Evolutionary conservation across 805 yeast species (phyloP).

Genomic region (Wickerhamiella australiensis): DNA sequence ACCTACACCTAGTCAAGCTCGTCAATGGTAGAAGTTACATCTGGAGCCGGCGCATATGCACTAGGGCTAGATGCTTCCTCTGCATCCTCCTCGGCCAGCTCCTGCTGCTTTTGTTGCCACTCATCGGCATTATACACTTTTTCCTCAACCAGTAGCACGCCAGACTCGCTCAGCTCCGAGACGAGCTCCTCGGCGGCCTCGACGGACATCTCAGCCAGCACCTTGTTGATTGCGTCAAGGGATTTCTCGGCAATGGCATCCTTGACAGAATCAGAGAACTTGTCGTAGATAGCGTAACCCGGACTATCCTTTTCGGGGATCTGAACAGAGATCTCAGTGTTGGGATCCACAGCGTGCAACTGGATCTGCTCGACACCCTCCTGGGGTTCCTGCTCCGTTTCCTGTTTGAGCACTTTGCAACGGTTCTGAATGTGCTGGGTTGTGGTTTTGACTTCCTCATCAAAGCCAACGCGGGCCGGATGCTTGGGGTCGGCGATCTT

Average conservation of each 20-base stretch:
- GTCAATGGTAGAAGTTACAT: slow-evolving; percentile 5
- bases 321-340: slow-evolving; percentile 59
- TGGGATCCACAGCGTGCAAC: slow-evolving; percentile 75
- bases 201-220: slow-evolving; percentile 58
- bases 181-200: slow-evolving; percentile 71
- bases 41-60: background rate
- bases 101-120: slow-evolving; percentile 26
- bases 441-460: slow-evolving; percentile 62
- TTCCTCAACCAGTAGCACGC: slow-evolving; percentile 69
- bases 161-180: slow-evolving; percentile 64
- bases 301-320: slow-evolving; percentile 34
- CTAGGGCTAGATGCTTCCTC: background rate
- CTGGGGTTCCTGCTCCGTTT: slow-evolving; percentile 24
- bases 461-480: slow-evolving; percentile 60
- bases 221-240: slow-evolving; percentile 70
- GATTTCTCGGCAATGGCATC: slow-evolving; percentile 59
- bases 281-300: slow-evolving; percentile 34
- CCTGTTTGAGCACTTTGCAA: slow-evolving; percentile 50
- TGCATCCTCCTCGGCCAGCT: background rate
- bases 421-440: slow-evolving; percentile 62
- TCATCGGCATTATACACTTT: slow-evolving; percentile 31
- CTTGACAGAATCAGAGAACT: slow-evolving; percentile 57
- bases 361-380: slow-evolving; percentile 76
- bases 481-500: slow-evolving; percentile 42
- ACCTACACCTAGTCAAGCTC: slow-evolving; percentile 5